Conservation (phyloP, 2,329 filamentous ascomycete species). For the Nemania bipapillata region DNA sequence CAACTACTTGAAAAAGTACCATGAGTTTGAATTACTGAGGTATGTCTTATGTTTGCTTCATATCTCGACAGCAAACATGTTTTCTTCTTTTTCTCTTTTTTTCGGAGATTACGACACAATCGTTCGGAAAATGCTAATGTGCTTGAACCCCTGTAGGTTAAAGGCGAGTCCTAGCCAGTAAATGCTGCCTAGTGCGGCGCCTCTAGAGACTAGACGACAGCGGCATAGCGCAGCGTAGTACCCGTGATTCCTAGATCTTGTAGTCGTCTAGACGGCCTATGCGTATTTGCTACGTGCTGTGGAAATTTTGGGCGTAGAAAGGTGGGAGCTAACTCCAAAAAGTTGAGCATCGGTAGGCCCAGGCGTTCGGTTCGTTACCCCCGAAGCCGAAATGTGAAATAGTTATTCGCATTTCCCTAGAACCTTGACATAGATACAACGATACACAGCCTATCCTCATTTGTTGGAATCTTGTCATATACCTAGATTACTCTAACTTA, state of each 20-base stretch:
- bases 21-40: slow-evolving; percentile 83
- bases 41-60: slow-evolving; percentile 54
- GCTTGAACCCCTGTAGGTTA: slow-evolving; percentile 2
- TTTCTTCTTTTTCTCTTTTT: not conserved
- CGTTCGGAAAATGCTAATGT: slow-evolving; percentile 1
- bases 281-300: not conserved
- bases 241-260: not conserved
- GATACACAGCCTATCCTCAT: not conserved
- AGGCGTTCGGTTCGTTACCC: not conserved
- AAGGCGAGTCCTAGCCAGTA: not conserved
- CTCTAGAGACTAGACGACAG: not conserved
- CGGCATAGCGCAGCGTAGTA: not conserved
- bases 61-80: not conserved
- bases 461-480: not conserved
- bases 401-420: not conserved
- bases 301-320: not conserved
- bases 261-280: not conserved
- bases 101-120: not conserved
- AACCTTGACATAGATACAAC: slow-evolving; percentile 9
- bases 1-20: slow-evolving; percentile 74
- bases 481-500: not conserved
- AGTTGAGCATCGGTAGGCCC: not conserved
- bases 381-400: not conserved
- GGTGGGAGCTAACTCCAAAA: not conserved
- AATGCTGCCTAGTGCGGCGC: too few relatives aligned